A percentile compares a stretch with the other conserved stretches of the same genome.
Evolutionary conservation across 2,329 filamentous ascomycete genomes (phyloP).

Genomic region (Chaetomiaceae sp.): DNA sequence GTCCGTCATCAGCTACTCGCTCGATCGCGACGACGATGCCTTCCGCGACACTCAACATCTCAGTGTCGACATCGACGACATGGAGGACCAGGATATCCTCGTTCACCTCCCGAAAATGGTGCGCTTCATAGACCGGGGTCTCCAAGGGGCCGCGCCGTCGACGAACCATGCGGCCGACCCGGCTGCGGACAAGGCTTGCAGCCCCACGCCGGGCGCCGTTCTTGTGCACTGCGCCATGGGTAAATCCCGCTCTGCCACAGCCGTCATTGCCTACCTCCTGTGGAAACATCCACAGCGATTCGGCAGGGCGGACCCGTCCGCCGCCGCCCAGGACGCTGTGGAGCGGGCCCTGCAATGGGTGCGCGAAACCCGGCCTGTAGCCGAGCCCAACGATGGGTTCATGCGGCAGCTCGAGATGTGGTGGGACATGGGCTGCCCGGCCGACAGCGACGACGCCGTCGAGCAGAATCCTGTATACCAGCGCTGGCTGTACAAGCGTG

Average conservation of each 20-base stretch:
- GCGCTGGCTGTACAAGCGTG: constrained; percentile 55
- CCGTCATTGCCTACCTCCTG: constrained; percentile 79
- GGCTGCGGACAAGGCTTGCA: neutral
- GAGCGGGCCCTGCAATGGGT: constrained; percentile 61
- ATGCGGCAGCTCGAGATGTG: constrained; percentile 83
- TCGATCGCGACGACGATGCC: constrained; percentile 40
- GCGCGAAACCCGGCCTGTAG: constrained; percentile 64
- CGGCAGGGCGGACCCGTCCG: constrained; percentile 41
- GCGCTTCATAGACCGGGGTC: constrained; percentile 72
- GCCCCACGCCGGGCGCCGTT: constrained; percentile 39
- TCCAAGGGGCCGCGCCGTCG: constrained; percentile 34
- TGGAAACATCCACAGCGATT: constrained; percentile 55
- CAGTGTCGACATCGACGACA: constrained; percentile 80
- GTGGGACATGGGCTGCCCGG: constrained; percentile 78
- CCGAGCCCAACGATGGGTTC: constrained; percentile 87
- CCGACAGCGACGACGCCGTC: constrained; percentile 43
- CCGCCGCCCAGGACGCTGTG: constrained; percentile 42
- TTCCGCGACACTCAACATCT: constrained; percentile 58
- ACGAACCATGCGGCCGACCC: neutral
- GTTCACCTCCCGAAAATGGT: constrained; percentile 73
- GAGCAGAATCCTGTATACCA: constrained; percentile 72
- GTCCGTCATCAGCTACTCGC: constrained; percentile 57
- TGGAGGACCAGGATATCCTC: constrained; percentile 81
- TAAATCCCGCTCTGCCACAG: constrained; percentile 84
- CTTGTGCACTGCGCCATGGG: constrained; percentile 81